A percentile compares a stretch with the other conserved stretches of the same genome.
These are phyloP conservation scores for Eucalyptus regnans DNA, from an alignment of 345 rosid species.

Conservation along the genomic window DNA sequence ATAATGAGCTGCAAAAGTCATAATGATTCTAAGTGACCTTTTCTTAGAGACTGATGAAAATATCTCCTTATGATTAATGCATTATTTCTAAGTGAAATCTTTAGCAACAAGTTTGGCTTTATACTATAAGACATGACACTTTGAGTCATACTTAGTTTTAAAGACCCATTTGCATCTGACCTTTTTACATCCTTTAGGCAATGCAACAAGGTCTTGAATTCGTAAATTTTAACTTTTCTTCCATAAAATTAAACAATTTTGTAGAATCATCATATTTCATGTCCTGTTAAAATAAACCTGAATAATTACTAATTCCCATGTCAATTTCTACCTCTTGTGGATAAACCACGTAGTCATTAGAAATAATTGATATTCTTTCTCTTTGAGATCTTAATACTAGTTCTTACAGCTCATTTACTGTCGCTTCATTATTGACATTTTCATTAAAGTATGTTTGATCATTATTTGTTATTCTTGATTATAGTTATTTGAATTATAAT, in stretches of 20 bases:
- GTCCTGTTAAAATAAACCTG: neutral
- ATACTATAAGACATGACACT: neutral
- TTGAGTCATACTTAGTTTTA: neutral
- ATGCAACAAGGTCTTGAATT: neutral
- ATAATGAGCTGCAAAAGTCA: neutral
- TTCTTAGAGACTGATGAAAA: neutral
- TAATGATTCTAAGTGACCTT: neutral
- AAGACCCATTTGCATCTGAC: neutral
- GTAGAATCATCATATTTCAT: neutral
- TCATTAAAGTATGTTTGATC: neutral
- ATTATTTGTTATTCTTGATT: no score
- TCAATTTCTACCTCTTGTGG: neutral
- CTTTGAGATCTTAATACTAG: neutral
- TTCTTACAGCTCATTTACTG: neutral
- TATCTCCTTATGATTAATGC: neutral
- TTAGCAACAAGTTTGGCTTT: neutral
- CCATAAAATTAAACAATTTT: neutral
- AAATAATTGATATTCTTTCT: neutral
- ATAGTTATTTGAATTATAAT: neutral
- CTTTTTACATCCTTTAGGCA: neutral
- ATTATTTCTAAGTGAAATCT: neutral
- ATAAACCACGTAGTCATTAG: neutral
- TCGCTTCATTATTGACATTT: no score
- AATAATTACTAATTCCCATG: neutral
- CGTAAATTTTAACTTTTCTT: neutral